Base-by-base conservation (phyloP, 176 grass and related monocot genomes). In the Triticum timopheevii region DNA sequence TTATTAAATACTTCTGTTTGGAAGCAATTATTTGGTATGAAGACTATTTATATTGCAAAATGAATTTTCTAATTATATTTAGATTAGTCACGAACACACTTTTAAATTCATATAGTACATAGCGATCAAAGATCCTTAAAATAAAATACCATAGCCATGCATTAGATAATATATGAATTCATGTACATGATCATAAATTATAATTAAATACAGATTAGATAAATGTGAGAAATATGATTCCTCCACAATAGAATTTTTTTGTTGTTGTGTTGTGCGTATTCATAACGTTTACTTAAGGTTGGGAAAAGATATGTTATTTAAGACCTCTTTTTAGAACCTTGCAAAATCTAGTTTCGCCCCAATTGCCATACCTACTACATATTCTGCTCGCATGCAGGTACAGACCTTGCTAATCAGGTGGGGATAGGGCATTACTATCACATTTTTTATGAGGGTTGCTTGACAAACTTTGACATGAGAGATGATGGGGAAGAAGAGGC, bases 391-490 rank as follows among this genome's bases (percentile, higher is more conserved):
- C 3, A n/a, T 62, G 78, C 83, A 93, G 90, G n/a, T 25, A 38
- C 22, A 8, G 68, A 92, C 4, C 3, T 72, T 9, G 19, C 13
- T 5, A 3, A 27, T 24, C 83, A 93, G 81, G 35, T 83, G 1
- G 92, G n/a, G 8, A 31, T 90, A 3, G 84, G 58, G 1, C 92
- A 97, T 64, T 88, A 31, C 68, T 91, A 93, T 62, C 90, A 97
- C 61, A 86, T 94, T 24, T 97, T 88, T 35, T 93, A 88, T 10
- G 85, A 85, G 59, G 92, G 95, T 24, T 85, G 86, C 50, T 67
- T 93, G 76, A 74, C 75, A 38, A 94, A 93, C 62, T 97, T 94
- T 50, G 82, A 90, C 12, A 91, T 97, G 5, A 59, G 69, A 11
- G 82, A 80, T 5, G 69, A 59, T 28, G 88, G 81, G 12, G 90